phyloP scores from a whole-genome alignment of 2,329 filamentous ascomycete species.

The Purpureocillium takamizusanense region DNA sequence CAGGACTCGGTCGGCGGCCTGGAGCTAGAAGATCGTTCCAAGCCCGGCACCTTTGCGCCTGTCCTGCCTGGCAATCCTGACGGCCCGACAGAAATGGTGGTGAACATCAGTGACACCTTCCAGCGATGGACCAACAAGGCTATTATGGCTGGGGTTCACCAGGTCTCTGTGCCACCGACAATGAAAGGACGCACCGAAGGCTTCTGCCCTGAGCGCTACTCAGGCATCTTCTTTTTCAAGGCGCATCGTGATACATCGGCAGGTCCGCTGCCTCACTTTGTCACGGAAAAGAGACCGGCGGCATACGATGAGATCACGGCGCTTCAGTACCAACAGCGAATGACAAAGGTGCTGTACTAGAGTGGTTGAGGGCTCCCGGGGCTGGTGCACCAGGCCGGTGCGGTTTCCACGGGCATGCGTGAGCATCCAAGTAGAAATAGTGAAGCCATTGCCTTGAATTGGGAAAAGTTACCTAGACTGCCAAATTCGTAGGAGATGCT shows the following conservation, averaged over 20 bases:
- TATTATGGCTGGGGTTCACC: conserved; percentile 1
- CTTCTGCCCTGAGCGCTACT: not conserved
- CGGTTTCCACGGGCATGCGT: too few relatives aligned
- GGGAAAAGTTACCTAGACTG: too few relatives aligned
- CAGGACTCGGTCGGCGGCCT: conserved; percentile 32
- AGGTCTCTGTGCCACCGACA: not conserved
- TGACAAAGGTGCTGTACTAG: not conserved
- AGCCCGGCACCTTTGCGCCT: conserved; percentile 8
- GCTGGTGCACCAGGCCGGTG: too few relatives aligned
- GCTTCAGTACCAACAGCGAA: conserved; percentile 1
- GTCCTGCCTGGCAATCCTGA: conserved; percentile 15
- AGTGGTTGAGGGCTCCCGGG: too few relatives aligned
- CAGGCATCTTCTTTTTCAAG: conserved; percentile 1
- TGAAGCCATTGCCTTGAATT: too few relatives aligned
- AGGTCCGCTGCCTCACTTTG: not conserved
- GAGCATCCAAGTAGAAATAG: too few relatives aligned
- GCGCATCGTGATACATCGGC: not conserved
- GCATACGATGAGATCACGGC: conserved; percentile 1
- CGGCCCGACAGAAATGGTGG: conserved; percentile 14
- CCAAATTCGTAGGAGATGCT: too few relatives aligned
- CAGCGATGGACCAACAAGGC: conserved; percentile 21
- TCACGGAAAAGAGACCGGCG: not conserved
- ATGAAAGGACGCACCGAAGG: not conserved
- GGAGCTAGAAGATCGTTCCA: conserved; percentile 31
- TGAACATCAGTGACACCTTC: conserved; percentile 24